These are phyloP conservation scores for Plasmodium falciparum DNA, from an alignment of 169 alveolate genomes.

Conservation along the genomic window DNA sequence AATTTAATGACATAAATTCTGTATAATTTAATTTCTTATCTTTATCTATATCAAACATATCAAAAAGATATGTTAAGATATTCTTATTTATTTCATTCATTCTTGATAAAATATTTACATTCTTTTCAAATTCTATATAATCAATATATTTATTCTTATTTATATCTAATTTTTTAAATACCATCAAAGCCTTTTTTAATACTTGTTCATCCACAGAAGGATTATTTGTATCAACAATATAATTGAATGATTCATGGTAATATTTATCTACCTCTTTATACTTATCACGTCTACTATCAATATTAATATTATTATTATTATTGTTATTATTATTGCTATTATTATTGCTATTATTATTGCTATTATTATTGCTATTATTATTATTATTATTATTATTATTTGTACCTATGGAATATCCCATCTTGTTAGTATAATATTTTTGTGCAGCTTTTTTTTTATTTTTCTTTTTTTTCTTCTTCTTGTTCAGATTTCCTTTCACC, in stretches of 20 bases:
- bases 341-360: background rate
- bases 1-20: slow-evolving; percentile 51
- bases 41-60: slow-evolving; percentile 32
- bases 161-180: slow-evolving; percentile 33
- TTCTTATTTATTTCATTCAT: slow-evolving; percentile 13
- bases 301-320: background rate
- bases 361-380: background rate
- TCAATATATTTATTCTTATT: slow-evolving; percentile 35
- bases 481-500: background rate
- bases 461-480: background rate
- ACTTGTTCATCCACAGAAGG: slow-evolving; percentile 22
- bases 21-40: slow-evolving; percentile 48
- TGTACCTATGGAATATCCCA: background rate
- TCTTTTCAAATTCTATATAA: slow-evolving; percentile 25
- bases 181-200: slow-evolving; percentile 14
- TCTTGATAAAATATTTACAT: slow-evolving; percentile 23
- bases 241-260: background rate
- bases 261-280: background rate
- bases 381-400: background rate
- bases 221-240: slow-evolving; percentile 46
- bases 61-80: slow-evolving; percentile 18
- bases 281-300: background rate
- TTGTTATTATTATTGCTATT: background rate
- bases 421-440: no score
- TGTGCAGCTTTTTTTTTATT: background rate